Base-by-base conservation (phyloP, 805 yeast species). In the Jamesozyma gamospora region DNA sequence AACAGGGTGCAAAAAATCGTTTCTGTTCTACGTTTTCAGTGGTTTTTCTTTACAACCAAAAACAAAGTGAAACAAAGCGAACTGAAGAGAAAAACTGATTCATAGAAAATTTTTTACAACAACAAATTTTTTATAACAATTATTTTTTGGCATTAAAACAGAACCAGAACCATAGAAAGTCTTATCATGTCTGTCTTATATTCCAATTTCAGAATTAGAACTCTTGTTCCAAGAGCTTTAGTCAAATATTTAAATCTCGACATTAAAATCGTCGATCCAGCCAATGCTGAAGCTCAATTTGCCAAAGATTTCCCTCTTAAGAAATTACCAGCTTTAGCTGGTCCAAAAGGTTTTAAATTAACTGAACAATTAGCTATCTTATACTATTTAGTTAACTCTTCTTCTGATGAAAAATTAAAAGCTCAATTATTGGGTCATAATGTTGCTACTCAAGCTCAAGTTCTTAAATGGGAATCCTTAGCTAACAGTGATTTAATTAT, bases 381-480 rank as follows among this genome's bases (percentile, higher is more conserved):
- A 51, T 58, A 69, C 62, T 79, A 82, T 67, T 45, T 58, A 51
- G 58, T 65, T 36, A 49, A 55, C 39, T 53, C 66, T 4, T 53
- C 63, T 28, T 52, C 58, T 17, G 64, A 62, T 28, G 60, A 60
- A 43, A 53, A 66, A 59, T 38, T 52, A 13, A 52, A 58, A 43
- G 55, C 63, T 40, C 65, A 64, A 49, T 70, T 81, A 48, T 66
- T 76, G 49, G 96, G 96, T 55, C 41, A 44, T 2, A 44, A 46
- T 11, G 39, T 42, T 13, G 45, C 46, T 32, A 63, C 73, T 48
- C 49, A 43, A 40, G 49, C 56, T 25, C 49, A 48, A 35, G 69
- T 86, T 54, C 61, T 87, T 51, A 77, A 70, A 66, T 87, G 94
- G 94, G 54, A 79, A 61, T 83, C 95, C 2, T 66, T 83, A 51